These are phyloP conservation scores for Dryas integrifolia DNA, from an alignment of 331 rosid genomes.

Conservation along the genomic window DNA sequence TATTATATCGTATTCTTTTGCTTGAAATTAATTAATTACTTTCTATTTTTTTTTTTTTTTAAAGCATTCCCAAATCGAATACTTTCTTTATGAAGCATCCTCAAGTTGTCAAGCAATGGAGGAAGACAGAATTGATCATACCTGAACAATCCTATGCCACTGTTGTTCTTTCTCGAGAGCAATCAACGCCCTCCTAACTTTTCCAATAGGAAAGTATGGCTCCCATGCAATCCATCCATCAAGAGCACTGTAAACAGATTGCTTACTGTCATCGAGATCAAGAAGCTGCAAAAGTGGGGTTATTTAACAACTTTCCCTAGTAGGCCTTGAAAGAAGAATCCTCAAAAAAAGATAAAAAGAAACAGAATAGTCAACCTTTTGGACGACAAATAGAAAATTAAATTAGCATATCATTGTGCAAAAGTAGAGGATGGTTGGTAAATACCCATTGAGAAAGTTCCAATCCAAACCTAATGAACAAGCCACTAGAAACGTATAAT, in stretches of 20 bases:
- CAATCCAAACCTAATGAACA: background rate
- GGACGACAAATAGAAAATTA: background rate
- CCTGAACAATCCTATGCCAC: constrained; percentile 93
- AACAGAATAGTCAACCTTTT: background rate
- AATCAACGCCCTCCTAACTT: constrained; percentile 52
- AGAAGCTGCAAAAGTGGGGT: constrained; percentile 54
- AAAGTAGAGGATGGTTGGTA: background rate
- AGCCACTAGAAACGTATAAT: background rate
- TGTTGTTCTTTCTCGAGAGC: constrained; percentile 77
- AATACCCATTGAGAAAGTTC: background rate
- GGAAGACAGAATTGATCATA: constrained; percentile 17
- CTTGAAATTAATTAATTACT: background rate
- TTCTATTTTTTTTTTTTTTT: too few relatives aligned
- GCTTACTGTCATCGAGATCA: constrained; percentile 70
- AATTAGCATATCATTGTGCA: background rate
- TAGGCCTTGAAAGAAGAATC: background rate
- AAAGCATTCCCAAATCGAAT: background rate
- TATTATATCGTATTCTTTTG: background rate
- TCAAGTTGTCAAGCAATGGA: background rate
- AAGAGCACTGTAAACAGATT: constrained; percentile 77
- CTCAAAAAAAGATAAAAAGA: background rate
- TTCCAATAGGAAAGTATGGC: constrained; percentile 63
- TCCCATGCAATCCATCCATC: constrained; percentile 98
- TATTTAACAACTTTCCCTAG: constrained; percentile 20
- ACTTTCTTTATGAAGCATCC: background rate